Percentiles rank a stretch among this genome's conserved stretches.
Evolutionary conservation across 805 yeast species (phyloP).

Genomic region (Wickerhamomyces alni): DNA sequence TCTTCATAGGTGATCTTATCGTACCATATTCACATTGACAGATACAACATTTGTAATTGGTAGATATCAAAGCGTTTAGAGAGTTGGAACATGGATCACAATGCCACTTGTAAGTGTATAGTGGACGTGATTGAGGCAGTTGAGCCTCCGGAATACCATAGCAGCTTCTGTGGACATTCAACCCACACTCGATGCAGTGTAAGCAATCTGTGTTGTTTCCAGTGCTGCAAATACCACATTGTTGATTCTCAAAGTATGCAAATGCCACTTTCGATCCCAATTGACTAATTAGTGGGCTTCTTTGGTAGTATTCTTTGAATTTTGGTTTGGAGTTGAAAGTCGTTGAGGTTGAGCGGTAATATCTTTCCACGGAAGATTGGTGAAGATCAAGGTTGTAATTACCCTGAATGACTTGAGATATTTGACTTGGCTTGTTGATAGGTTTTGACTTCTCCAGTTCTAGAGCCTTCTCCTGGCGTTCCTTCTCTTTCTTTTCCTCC

Average conservation of each 20-base stretch:
- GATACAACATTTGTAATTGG: slow-evolving; percentile 57
- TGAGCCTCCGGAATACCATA: slow-evolving; percentile 43
- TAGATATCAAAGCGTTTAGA: slow-evolving; percentile 49
- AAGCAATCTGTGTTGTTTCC: slow-evolving; percentile 32
- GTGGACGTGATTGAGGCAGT: not conserved
- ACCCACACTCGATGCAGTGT: slow-evolving; percentile 59
- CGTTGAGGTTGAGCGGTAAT: slow-evolving; percentile 12
- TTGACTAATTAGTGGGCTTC: slow-evolving; percentile 13
- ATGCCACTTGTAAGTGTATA: slow-evolving; percentile 48
- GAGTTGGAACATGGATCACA: slow-evolving; percentile 80
- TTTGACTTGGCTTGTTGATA: slow-evolving; percentile 4
- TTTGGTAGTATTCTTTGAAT: slow-evolving; percentile 9
- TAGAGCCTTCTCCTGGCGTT: slow-evolving; percentile 3
- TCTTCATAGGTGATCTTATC: slow-evolving; percentile 51
- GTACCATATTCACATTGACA: slow-evolving; percentile 33
- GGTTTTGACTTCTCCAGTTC: slow-evolving; percentile 7
- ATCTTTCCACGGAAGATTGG: slow-evolving; percentile 11
- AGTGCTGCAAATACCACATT: slow-evolving; percentile 57
- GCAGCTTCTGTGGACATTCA: slow-evolving; percentile 65
- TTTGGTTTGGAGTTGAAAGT: slow-evolving; percentile 12
- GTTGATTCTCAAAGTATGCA: slow-evolving; percentile 13
- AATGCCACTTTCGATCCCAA: not conserved
- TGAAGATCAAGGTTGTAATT: slow-evolving; percentile 2
- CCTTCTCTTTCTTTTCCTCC: slow-evolving; percentile 3
- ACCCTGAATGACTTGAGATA: slow-evolving; percentile 7